A percentile compares a stretch with the other conserved stretches of the same genome.
phyloP scores from a whole-genome alignment of 768 basidiomycete genomes.

The Kwoniella mangroviensis region DNA sequence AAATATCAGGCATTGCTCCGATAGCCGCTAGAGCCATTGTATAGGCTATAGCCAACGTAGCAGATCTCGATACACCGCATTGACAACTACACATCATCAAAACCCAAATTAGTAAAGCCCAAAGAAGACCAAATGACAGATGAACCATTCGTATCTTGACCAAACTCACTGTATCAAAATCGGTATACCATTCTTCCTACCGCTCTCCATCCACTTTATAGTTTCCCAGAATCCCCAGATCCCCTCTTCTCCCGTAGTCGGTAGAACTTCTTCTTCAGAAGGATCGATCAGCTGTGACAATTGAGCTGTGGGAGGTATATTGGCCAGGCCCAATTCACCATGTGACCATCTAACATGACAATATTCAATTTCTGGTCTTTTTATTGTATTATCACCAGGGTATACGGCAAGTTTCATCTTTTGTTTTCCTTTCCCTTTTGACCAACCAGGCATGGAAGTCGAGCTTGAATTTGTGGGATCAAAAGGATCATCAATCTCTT shows the following conservation, averaged over 20 bases:
- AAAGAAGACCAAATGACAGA: no score
- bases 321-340: slow-evolving; percentile 51
- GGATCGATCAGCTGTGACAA: slow-evolving; percentile 23
- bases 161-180: slow-evolving; percentile 56
- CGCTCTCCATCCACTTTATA: slow-evolving; percentile 47
- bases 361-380: slow-evolving; percentile 44
- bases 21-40: slow-evolving; percentile 53
- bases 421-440: slow-evolving; percentile 36
- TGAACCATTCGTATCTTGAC: neutral
- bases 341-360: slow-evolving; percentile 55
- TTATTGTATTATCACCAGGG: slow-evolving; percentile 4
- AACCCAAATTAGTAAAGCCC: neutral
- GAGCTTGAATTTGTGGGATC: neutral
- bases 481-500: slow-evolving; percentile 54
- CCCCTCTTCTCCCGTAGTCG: slow-evolving; percentile 16
- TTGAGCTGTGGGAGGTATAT: slow-evolving; percentile 26
- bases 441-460: slow-evolving; percentile 10
- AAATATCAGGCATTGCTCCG: slow-evolving; percentile 38
- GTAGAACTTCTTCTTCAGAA: neutral
- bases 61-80: slow-evolving; percentile 56
- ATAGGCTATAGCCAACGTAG: slow-evolving; percentile 55
- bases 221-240: slow-evolving; percentile 50
- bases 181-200: slow-evolving; percentile 37
- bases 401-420: slow-evolving; percentile 37
- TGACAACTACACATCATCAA: slow-evolving; percentile 47